Evolutionary conservation across 2,329 filamentous ascomycete genomes (phyloP).

Genomic region (Beauveria medogensis): DNA sequence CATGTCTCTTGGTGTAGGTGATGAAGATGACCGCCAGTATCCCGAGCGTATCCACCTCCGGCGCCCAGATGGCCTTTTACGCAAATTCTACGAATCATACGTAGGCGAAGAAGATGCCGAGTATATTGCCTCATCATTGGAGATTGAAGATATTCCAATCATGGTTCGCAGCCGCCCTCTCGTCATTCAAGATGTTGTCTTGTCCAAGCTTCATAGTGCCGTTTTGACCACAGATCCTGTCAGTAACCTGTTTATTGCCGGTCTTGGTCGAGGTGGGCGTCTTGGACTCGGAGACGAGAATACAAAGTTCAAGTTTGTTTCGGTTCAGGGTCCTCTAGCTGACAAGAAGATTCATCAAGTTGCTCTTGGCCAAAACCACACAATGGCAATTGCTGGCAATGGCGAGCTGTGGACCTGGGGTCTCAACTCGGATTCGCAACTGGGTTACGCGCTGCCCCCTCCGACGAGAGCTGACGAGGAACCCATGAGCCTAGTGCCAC

Average conservation of each 20-base stretch:
- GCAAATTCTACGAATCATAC: slow-evolving; percentile 64
- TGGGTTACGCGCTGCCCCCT: slow-evolving; percentile 72
- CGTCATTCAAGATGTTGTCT: slow-evolving; percentile 68
- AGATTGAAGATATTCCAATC: slow-evolving; percentile 55
- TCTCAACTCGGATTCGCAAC: slow-evolving; percentile 73
- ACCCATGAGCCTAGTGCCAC: slow-evolving; percentile 69
- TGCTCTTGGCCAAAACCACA: slow-evolving; percentile 86
- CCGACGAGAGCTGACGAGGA: slow-evolving; percentile 67
- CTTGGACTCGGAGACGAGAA: slow-evolving; percentile 85
- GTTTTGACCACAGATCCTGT: slow-evolving; percentile 80
- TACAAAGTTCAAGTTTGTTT: slow-evolving; percentile 78
- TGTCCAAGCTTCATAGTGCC: slow-evolving; percentile 89
- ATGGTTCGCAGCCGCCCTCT: slow-evolving; percentile 65
- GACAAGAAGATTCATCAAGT: slow-evolving; percentile 70
- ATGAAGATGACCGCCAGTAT: slow-evolving; percentile 89
- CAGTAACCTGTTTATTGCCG: slow-evolving; percentile 87
- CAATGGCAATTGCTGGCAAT: slow-evolving; percentile 71
- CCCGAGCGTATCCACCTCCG: slow-evolving; percentile 75
- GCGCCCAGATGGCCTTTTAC: slow-evolving; percentile 69
- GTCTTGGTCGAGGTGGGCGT: slow-evolving; percentile 82
- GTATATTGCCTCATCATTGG: slow-evolving; percentile 19
- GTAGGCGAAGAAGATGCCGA: slow-evolving; percentile 38
- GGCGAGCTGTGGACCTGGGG: slow-evolving; percentile 97
- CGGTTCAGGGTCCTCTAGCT: slow-evolving; percentile 67
- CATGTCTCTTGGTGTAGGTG: slow-evolving; percentile 83